Conservation (phyloP, 257 asterid species). For the Nyctanthes arbortristis region DNA sequence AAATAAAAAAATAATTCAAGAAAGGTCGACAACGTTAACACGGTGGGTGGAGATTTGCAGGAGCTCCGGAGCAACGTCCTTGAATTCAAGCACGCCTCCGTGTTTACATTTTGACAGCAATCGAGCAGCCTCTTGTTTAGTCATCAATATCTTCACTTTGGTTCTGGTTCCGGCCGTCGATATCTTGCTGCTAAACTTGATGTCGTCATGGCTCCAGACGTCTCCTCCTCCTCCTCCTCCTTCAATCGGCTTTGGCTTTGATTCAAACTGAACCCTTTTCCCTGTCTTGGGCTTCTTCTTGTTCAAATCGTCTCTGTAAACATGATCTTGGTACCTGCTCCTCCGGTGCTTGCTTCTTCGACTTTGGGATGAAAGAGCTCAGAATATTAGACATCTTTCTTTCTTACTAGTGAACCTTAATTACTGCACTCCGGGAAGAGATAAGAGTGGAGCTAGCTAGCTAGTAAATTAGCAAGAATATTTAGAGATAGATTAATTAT, state of each 20-base stretch:
- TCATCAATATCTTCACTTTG: constrained; percentile 33
- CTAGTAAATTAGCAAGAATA: too few relatives aligned
- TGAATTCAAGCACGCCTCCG: constrained; percentile 30
- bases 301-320: background rate
- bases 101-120: constrained; percentile 30
- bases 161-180: too few relatives aligned
- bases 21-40: constrained; percentile 1
- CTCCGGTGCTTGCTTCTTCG: too few relatives aligned
- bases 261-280: background rate
- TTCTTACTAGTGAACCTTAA: too few relatives aligned
- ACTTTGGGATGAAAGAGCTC: too few relatives aligned
- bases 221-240: background rate
- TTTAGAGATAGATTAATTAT: too few relatives aligned
- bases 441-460: too few relatives aligned
- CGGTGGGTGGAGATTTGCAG: constrained; percentile 18
- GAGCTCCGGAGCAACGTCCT: constrained; percentile 31
- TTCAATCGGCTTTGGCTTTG: background rate
- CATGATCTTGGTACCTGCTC: too few relatives aligned
- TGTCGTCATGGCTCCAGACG: too few relatives aligned
- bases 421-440: too few relatives aligned
- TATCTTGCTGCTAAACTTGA: too few relatives aligned
- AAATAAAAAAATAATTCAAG: background rate
- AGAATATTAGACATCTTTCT: too few relatives aligned
- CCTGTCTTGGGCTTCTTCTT: background rate
- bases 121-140: constrained; percentile 33